Percentiles rank a stretch among this genome's conserved stretches.
Conservation (phyloP, 768 basidiomycete species). For the Gymnopilus junonius region DNA sequence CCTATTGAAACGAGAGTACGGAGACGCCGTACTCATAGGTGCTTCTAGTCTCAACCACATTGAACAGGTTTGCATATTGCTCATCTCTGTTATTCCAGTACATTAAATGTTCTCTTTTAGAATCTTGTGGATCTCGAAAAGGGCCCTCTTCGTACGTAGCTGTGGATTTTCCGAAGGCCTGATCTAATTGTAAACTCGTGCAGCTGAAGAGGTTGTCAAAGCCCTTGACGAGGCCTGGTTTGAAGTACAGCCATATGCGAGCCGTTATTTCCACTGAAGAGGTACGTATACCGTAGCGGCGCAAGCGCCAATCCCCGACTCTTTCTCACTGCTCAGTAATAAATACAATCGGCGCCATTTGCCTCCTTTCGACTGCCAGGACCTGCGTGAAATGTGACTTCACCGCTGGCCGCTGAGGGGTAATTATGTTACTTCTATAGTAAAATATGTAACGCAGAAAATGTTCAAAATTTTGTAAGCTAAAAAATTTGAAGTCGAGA, state of each 20-base stretch:
- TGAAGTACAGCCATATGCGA: constrained; percentile 42
- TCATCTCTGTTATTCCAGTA: background rate
- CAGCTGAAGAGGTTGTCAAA: constrained; percentile 54
- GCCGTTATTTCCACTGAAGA: constrained; percentile 38
- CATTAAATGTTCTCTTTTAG: constrained; percentile 19
- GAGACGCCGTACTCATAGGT: constrained; percentile 62
- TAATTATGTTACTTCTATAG: no score
- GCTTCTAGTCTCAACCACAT: constrained; percentile 62
- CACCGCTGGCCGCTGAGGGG: no score
- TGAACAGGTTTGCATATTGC: constrained; percentile 40
- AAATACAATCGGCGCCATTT: no score
- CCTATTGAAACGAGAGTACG: constrained; percentile 47
- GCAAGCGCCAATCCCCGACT: no score
- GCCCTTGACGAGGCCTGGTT: constrained; percentile 57
- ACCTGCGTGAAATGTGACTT: no score
- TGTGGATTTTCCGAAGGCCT: background rate
- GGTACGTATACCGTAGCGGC: no score
- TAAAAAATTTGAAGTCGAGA: no score
- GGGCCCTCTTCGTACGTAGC: constrained; percentile 52
- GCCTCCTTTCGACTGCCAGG: no score
- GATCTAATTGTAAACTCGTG: background rate
- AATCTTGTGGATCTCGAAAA: constrained; percentile 60
- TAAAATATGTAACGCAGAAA: no score
- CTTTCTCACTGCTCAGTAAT: no score
- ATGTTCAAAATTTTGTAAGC: no score